Percentiles rank a stretch among this genome's conserved stretches.
phyloP scores from a whole-genome alignment of 2,329 filamentous ascomycete species.

The Alternaria sp. region DNA sequence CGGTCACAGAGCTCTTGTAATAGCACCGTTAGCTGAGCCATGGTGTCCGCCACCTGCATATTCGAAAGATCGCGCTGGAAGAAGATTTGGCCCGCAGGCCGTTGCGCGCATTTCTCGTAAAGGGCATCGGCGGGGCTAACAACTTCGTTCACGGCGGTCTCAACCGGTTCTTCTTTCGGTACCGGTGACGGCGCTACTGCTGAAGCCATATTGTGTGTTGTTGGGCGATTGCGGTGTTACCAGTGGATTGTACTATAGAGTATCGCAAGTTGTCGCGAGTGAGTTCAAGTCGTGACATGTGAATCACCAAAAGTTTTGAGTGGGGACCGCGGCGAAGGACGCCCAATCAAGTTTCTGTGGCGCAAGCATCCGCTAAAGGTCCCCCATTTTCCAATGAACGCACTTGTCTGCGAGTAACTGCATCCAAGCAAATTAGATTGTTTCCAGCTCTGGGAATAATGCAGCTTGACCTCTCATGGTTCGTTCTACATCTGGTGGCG shows the following conservation, averaged over 20 bases:
- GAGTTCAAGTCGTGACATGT: constrained; percentile 14
- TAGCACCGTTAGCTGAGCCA: constrained; percentile 44
- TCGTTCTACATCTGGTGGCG: background rate
- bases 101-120: constrained; percentile 51
- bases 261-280: constrained; percentile 12
- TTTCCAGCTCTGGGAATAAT: background rate
- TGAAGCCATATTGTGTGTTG: constrained; percentile 35
- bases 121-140: constrained; percentile 43
- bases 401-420: background rate
- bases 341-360: constrained; percentile 8
- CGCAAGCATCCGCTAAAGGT: background rate
- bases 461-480: background rate
- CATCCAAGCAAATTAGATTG: background rate
- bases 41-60: constrained; percentile 49
- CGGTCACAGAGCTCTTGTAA: constrained; percentile 47
- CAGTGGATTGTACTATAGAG: constrained; percentile 31
- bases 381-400: background rate
- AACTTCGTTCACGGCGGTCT: constrained; percentile 20
- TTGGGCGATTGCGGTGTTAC: constrained; percentile 21
- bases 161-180: constrained; percentile 31
- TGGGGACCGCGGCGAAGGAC: constrained; percentile 6
- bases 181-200: constrained; percentile 27
- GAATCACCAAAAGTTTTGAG: constrained; percentile 17
- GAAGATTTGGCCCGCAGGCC: constrained; percentile 49
- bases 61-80: constrained; percentile 52